Conservation (phyloP, 2,329 filamentous ascomycete genomes). For the Phialophora verrucosa region DNA sequence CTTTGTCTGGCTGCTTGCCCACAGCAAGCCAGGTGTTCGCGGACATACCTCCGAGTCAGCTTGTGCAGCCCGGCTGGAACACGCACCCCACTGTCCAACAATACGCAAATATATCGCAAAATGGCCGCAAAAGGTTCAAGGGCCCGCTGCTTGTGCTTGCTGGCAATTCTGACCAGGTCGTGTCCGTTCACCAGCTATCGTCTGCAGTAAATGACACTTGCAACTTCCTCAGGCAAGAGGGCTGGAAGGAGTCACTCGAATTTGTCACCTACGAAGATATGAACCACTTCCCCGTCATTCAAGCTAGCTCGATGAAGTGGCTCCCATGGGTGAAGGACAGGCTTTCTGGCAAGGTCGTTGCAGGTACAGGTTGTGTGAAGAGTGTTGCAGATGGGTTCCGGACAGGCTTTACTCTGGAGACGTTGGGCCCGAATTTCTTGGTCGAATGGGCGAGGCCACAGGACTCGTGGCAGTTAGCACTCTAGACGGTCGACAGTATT, state of each 20-base stretch:
- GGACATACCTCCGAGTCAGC: background rate
- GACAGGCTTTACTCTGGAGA: background rate
- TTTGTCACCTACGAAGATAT: slow-evolving; percentile 11
- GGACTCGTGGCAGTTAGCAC: background rate
- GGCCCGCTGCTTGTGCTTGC: slow-evolving; percentile 4
- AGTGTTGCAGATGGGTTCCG: background rate
- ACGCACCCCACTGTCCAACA: slow-evolving; percentile 4
- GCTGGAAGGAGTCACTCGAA: slow-evolving; percentile 17
- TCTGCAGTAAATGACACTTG: slow-evolving; percentile 16
- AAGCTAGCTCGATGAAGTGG: slow-evolving; percentile 14
- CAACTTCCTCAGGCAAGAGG: slow-evolving; percentile 6
- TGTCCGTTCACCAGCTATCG: background rate
- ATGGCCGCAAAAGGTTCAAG: slow-evolving; percentile 10
- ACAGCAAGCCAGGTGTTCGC: background rate
- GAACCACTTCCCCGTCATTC: slow-evolving; percentile 20
- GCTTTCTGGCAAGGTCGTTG: slow-evolving; percentile 12
- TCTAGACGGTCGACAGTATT: background rate
- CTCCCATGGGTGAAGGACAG: slow-evolving; percentile 19
- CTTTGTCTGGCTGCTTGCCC: slow-evolving; percentile 10
- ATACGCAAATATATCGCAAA: slow-evolving; percentile 10
- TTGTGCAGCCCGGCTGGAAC: slow-evolving; percentile 4
- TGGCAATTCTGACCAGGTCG: background rate
- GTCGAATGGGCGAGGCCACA: background rate
- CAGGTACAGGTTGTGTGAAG: background rate
- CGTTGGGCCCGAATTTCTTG: background rate